Evolutionary conservation across 192 early-diverging fungal genomes (phyloP).

Genomic region (Backusella circina): DNA sequence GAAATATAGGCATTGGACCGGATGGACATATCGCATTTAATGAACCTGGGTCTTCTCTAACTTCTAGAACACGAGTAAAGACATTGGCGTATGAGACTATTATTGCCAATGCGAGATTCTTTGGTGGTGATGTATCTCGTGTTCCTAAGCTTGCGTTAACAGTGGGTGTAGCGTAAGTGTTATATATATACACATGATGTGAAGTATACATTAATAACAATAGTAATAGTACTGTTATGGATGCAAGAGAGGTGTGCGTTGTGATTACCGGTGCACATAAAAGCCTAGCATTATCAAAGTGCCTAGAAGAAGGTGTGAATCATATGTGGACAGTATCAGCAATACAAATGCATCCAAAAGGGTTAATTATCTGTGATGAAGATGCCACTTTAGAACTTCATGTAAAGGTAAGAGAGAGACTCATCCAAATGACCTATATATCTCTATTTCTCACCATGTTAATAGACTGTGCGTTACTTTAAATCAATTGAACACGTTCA

Average conservation of each 20-base stretch:
- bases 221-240: constrained; percentile 86
- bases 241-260: constrained; percentile 78
- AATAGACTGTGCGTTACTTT: constrained; percentile 87
- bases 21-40: constrained; percentile 94
- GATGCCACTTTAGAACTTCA: constrained; percentile 86
- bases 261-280: constrained; percentile 88
- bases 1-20: constrained; percentile 62
- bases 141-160: constrained; percentile 86
- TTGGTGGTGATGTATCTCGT: constrained; percentile 77
- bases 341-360: constrained; percentile 80
- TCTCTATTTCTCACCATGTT: too few relatives aligned
- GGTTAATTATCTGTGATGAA: constrained; percentile 85
- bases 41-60: constrained; percentile 83
- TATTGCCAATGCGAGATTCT: constrained; percentile 84
- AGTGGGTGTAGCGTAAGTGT: constrained; percentile 74
- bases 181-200: too few relatives aligned
- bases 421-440: too few relatives aligned
- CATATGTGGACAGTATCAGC: constrained; percentile 90
- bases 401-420: constrained; percentile 56
- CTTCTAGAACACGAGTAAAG: constrained; percentile 79
- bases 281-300: constrained; percentile 35
- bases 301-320: constrained; percentile 66
- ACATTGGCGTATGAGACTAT: constrained; percentile 89
- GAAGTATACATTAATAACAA: too few relatives aligned
- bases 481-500: constrained; percentile 86